Evolutionary conservation across 2,329 filamentous ascomycete species (phyloP), one percentile per base, ranked within the genome.

Genomic region (Pestalotiopsis sp.): DNA sequence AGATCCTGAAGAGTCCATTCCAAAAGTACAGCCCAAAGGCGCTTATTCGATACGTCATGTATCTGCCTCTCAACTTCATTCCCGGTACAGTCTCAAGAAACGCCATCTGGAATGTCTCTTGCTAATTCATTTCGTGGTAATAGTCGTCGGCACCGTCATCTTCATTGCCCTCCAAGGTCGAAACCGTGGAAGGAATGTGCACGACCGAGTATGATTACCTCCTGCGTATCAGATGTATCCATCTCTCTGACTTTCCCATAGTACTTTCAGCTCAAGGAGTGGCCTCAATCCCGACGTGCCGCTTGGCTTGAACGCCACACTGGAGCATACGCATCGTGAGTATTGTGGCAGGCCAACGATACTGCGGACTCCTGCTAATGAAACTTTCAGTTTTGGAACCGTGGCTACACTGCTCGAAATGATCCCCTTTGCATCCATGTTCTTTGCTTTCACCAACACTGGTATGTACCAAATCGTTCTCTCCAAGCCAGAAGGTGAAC

Each of bases 211-310:
- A 81, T 75, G 85, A 79, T 41, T 14, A 13, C 27, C 23, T 65
- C 27, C 6, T 41, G 68, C 56, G 25, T 36, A 63, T 61, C 49
- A 23, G 23, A 7, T 36, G 31, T 67, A 68, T 68, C 62, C 66
- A 58, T 69, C 49, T 86, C 2, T 88, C 89, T 56, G 82, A 82
- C 84, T 49, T 86, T 89, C 76, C 78, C 80, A 3, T 79, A 96
- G 81, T 98, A 97, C 81, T 98, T 97, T 79, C 93, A 97, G 83
- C 86, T 98, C 71, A 98, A 98, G 83, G 88, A 89, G 62, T 97
- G 94, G 94, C 88, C 88, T 58, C 81, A 84, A 36, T 83, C 83
- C 12, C 87, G 94, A 79, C 88, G 85, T 75, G 85, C 89, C 61
- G 85, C 90, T 63, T 97, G 91, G 86, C 83, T 97, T 25, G 84